Evolutionary conservation across 345 rosid species (phyloP).

Genomic region (Rhodamnia argentea): DNA sequence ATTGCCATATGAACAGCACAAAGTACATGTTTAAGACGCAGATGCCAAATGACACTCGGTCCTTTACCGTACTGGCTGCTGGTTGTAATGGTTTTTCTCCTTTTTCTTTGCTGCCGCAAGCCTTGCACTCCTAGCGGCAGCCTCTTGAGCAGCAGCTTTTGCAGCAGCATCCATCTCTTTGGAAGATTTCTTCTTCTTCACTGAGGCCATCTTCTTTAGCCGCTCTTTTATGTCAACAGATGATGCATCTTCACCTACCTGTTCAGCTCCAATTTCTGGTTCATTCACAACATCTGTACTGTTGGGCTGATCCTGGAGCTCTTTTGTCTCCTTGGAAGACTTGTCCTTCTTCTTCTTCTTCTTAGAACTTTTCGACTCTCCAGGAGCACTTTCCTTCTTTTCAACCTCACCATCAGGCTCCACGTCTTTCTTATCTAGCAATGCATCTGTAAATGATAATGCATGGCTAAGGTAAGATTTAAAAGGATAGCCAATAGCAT

Average conservation of each 20-base stretch:
- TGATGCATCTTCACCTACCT: slow-evolving; percentile 27
- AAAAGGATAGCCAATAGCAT: background rate
- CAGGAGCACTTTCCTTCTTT: slow-evolving; percentile 33
- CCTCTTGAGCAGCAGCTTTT: slow-evolving; percentile 56
- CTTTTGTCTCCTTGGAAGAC: slow-evolving; percentile 31
- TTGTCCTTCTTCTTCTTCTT: slow-evolving; percentile 58
- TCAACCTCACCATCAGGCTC: slow-evolving; percentile 28
- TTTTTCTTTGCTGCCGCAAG: slow-evolving; percentile 77
- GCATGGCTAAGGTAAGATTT: background rate
- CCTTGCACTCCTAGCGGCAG: slow-evolving; percentile 63
- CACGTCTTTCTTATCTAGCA: slow-evolving; percentile 30
- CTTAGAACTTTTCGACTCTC: slow-evolving; percentile 44
- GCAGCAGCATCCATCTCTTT: slow-evolving; percentile 61
- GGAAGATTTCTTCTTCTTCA: slow-evolving; percentile 55
- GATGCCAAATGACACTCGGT: background rate
- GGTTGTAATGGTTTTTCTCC: slow-evolving; percentile 70
- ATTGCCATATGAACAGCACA: slow-evolving; percentile 18
- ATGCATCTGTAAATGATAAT: slow-evolving; percentile 15
- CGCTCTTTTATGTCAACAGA: slow-evolving; percentile 45
- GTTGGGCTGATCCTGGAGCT: slow-evolving; percentile 24
- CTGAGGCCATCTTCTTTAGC: slow-evolving; percentile 39
- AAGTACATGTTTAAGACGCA: slow-evolving; percentile 15
- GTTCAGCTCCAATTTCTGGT: slow-evolving; percentile 19
- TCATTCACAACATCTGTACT: slow-evolving; percentile 11
- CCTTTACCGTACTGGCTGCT: slow-evolving; percentile 56